Percentiles rank a stretch among this genome's conserved stretches.
Evolutionary conservation across 257 asterid genomes (phyloP).

Genomic region (Cruciata laevipes): DNA sequence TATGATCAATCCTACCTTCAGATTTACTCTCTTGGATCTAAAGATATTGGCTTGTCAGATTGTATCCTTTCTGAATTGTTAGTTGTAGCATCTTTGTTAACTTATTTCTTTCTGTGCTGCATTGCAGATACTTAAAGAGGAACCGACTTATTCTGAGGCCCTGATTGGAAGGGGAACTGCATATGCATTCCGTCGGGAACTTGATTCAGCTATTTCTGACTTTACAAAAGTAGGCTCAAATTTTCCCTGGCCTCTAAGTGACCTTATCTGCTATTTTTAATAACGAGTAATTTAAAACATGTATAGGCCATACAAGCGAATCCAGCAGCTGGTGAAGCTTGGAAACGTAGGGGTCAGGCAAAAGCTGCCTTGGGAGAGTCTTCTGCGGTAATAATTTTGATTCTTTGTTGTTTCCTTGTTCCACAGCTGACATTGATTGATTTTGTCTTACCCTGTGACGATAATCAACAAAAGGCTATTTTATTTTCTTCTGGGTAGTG

Average conservation of each 20-base stretch:
- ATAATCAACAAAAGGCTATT: not conserved
- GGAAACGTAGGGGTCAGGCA: conserved; percentile 99
- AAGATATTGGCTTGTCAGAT: conserved; percentile 9
- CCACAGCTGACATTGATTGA: conserved; percentile 3
- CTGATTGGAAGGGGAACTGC: conserved; percentile 98
- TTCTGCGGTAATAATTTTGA: conserved; percentile 50
- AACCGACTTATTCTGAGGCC: conserved; percentile 93
- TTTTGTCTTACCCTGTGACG: not conserved
- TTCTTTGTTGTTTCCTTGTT: conserved; percentile 8
- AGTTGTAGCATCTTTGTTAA: conserved; percentile 8
- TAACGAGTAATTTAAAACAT: not conserved
- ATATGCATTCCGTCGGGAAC: conserved; percentile 93
- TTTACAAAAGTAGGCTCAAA: conserved; percentile 61
- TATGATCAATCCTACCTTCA: conserved; percentile 18
- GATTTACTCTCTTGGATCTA: conserved; percentile 4
- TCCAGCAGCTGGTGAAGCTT: conserved; percentile 96
- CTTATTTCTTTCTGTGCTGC: conserved; percentile 18
- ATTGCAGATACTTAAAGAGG: conserved; percentile 72
- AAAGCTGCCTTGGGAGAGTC: conserved; percentile 97
- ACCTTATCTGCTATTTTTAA: not conserved
- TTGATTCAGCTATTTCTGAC: conserved; percentile 91
- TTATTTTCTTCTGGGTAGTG: not conserved
- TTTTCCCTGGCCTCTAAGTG: not conserved
- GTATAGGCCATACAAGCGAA: conserved; percentile 80
- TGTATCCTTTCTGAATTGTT: conserved; percentile 15